phyloP scores from a whole-genome alignment of 805 yeast species.

The Teunomyces funiuensis region DNA sequence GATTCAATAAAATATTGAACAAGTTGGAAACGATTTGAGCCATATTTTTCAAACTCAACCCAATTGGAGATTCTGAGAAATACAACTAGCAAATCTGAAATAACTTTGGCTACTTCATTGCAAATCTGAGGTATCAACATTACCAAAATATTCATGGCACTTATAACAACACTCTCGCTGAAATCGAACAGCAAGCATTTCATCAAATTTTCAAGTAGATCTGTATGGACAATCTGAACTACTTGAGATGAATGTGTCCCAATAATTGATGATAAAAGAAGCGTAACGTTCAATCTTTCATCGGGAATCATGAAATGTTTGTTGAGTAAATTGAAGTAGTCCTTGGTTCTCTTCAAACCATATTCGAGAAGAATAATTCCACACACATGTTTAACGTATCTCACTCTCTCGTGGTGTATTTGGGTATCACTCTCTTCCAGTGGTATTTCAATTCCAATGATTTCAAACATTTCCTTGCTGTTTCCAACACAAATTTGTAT shows the following conservation, averaged over 20 bases:
- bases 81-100: slow-evolving; percentile 45
- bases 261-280: slow-evolving; percentile 35
- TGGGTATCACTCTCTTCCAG: slow-evolving; percentile 26
- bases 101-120: slow-evolving; percentile 25
- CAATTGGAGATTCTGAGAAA: slow-evolving; percentile 39
- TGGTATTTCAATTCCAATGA: slow-evolving; percentile 16
- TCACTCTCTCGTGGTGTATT: slow-evolving; percentile 45
- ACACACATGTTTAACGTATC: slow-evolving; percentile 50
- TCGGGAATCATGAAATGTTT: slow-evolving; percentile 29
- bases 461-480: slow-evolving; percentile 13
- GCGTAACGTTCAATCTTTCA: slow-evolving; percentile 38
- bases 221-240: slow-evolving; percentile 32
- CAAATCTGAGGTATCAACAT: slow-evolving; percentile 46
- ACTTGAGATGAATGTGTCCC: slow-evolving; percentile 24
- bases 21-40: slow-evolving; percentile 11
- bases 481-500: slow-evolving; percentile 26
- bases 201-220: slow-evolving; percentile 37
- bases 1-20: slow-evolving; percentile 9
- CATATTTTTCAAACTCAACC: slow-evolving; percentile 19
- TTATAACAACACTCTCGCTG: slow-evolving; percentile 38
- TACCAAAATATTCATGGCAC: slow-evolving; percentile 30
- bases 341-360: slow-evolving; percentile 38
- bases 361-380: slow-evolving; percentile 38
- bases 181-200: slow-evolving; percentile 42
- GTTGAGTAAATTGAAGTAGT: slow-evolving; percentile 39